Conservation (phyloP, 345 rosid genomes). For the Arabidopsis suecica region DNA sequence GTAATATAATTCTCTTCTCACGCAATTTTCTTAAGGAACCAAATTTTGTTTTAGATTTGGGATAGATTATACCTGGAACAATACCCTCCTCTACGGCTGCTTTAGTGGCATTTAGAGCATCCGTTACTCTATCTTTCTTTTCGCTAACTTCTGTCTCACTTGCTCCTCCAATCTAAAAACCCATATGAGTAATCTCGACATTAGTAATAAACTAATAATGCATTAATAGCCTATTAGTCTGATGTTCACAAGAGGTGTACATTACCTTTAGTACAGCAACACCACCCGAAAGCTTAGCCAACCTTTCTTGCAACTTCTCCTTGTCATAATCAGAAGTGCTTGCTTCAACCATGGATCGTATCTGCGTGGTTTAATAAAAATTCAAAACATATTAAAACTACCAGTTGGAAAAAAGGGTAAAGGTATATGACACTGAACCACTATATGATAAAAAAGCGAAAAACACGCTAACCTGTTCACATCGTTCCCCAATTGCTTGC, state of each 20-base stretch:
- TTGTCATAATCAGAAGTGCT: slow-evolving; percentile 95
- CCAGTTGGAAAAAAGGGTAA: not conserved
- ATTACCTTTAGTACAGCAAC: slow-evolving; percentile 94
- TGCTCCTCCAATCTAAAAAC: slow-evolving; percentile 89
- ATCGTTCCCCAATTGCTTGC: slow-evolving; percentile 82
- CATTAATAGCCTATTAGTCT: not conserved
- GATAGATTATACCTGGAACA: slow-evolving; percentile 68
- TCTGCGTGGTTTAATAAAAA: slow-evolving; percentile 48
- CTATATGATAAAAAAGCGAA: slow-evolving; percentile 9
- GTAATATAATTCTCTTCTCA: not conserved
- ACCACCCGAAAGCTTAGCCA: slow-evolving; percentile 96
- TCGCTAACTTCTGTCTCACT: slow-evolving; percentile 94
- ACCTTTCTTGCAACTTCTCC: slow-evolving; percentile 92
- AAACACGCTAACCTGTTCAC: slow-evolving; percentile 68
- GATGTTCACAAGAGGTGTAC: slow-evolving; percentile 28
- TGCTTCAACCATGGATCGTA: slow-evolving; percentile 69
- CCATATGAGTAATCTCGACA: slow-evolving; percentile 18
- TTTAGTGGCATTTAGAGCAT: slow-evolving; percentile 96
- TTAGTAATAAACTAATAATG: not conserved
- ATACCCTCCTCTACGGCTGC: slow-evolving; percentile 99
- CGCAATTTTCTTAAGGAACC: not conserved
- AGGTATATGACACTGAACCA: not conserved
- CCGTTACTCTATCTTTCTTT: slow-evolving; percentile 94
- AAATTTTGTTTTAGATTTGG: not conserved
- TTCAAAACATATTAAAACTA: slow-evolving; percentile 1